phyloP scores from a whole-genome alignment of 257 asterid genomes.

The Galeopsis tetrahit region DNA sequence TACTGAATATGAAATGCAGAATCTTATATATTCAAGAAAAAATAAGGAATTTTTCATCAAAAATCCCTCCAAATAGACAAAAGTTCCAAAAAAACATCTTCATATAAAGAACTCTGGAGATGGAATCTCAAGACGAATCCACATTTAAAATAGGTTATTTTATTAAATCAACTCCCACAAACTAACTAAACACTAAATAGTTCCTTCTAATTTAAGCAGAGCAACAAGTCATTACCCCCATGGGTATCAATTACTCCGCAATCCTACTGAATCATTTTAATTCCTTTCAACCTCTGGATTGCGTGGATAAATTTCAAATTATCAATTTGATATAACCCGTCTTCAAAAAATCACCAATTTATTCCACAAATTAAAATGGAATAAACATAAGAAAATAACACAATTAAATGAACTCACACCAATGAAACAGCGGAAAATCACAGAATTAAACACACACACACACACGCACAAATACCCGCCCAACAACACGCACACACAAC shows the following conservation, averaged over 20 bases:
- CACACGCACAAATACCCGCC: neutral
- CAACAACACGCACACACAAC: conserved; percentile 1
- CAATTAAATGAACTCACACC: neutral
- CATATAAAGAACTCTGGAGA: neutral
- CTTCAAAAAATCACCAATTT: conserved; percentile 2
- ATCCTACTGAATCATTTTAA: neutral
- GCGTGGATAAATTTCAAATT: neutral
- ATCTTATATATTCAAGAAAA: neutral
- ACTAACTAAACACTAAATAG: neutral
- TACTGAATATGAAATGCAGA: neutral
- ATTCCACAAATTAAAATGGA: neutral
- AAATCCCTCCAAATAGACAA: neutral
- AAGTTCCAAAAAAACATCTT: neutral
- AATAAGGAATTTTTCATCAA: neutral
- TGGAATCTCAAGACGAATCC: neutral
- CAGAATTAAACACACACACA: neutral
- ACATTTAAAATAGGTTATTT: neutral
- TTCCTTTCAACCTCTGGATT: conserved; percentile 19
- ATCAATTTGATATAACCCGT: neutral
- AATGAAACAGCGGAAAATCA: conserved; percentile 17
- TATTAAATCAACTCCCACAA: conserved; percentile 11
- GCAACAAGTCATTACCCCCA: conserved; percentile 17
- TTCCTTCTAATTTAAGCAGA: conserved; percentile 13
- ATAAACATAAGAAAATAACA: neutral
- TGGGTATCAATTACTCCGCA: conserved; percentile 17